A percentile compares a stretch with the other conserved stretches of the same genome.
Conservation (phyloP, 169 alveolate genomes). For the Neospora caninum region DNA sequence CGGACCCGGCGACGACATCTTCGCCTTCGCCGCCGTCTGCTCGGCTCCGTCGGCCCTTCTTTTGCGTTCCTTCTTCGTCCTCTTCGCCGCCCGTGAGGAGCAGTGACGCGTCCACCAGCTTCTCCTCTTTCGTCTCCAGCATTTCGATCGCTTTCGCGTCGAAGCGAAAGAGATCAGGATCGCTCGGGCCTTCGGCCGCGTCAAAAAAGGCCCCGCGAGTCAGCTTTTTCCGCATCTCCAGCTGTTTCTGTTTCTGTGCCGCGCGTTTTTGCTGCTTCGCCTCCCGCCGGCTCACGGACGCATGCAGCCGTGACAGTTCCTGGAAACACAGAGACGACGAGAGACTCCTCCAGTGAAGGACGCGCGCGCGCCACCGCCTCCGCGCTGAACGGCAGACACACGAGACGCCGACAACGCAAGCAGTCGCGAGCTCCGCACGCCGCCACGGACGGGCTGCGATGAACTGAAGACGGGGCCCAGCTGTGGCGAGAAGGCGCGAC, state of each 20-base stretch:
- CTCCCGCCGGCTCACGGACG: slow-evolving; percentile 8
- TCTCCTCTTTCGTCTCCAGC: background rate
- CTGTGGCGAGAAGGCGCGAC: no score
- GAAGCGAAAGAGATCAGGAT: slow-evolving; percentile 47
- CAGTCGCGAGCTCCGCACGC: no score
- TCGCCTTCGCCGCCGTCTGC: background rate
- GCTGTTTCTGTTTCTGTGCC: slow-evolving; percentile 42
- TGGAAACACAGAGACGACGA: background rate
- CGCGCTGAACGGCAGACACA: no score
- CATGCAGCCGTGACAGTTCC: slow-evolving; percentile 34
- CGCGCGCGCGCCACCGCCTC: no score
- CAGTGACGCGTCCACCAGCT: slow-evolving; percentile 2
- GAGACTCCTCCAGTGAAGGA: background rate
- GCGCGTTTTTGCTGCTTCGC: slow-evolving; percentile 49
- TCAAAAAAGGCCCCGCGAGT: slow-evolving; percentile 20
- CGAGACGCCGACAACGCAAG: no score
- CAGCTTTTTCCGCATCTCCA: slow-evolving; percentile 20
- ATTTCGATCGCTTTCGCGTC: background rate
- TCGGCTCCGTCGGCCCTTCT: background rate
- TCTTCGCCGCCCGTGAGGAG: slow-evolving; percentile 24
- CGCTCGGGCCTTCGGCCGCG: slow-evolving; percentile 23
- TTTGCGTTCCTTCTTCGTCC: background rate
- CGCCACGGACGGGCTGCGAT: no score
- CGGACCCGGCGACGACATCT: background rate
- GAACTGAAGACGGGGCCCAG: no score